Conservation (phyloP, 805 yeast genomes). For the Metschnikowia dekortorum region DNA sequence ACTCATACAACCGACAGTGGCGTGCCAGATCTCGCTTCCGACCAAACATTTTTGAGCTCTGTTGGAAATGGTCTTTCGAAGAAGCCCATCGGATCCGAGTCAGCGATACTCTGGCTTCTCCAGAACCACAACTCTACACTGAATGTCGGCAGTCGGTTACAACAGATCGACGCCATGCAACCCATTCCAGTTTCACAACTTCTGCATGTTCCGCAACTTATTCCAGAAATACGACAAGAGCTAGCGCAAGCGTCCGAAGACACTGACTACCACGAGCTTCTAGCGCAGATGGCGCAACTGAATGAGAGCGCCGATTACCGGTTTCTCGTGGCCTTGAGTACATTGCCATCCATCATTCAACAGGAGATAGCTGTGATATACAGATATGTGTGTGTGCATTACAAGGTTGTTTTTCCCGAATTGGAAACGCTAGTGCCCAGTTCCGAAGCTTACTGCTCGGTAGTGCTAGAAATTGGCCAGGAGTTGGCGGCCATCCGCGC, state of each 20-base stretch:
- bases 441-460: conserved; percentile 57
- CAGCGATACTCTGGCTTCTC: not conserved
- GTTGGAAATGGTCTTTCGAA: not conserved
- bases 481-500: conserved; percentile 29
- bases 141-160: conserved; percentile 13
- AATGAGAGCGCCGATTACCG: conserved; percentile 37
- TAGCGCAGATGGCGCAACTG: conserved; percentile 26
- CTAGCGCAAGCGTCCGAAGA: conserved; percentile 20
- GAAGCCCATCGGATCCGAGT: not conserved
- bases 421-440: conserved; percentile 57
- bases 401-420: conserved; percentile 66
- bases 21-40: no score
- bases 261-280: conserved; percentile 27
- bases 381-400: conserved; percentile 47
- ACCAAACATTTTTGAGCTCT: no score
- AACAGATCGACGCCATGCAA: conserved; percentile 18
- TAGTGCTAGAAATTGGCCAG: conserved; percentile 50
- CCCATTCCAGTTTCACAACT: conserved; percentile 18
- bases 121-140: not conserved
- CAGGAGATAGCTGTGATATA: conserved; percentile 51
- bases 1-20: no score
- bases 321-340: conserved; percentile 53
- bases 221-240: conserved; percentile 22
- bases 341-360: conserved; percentile 48
- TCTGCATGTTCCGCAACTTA: conserved; percentile 21